phyloP scores from a whole-genome alignment of 75 land plant species.

The Pinus taeda region DNA sequence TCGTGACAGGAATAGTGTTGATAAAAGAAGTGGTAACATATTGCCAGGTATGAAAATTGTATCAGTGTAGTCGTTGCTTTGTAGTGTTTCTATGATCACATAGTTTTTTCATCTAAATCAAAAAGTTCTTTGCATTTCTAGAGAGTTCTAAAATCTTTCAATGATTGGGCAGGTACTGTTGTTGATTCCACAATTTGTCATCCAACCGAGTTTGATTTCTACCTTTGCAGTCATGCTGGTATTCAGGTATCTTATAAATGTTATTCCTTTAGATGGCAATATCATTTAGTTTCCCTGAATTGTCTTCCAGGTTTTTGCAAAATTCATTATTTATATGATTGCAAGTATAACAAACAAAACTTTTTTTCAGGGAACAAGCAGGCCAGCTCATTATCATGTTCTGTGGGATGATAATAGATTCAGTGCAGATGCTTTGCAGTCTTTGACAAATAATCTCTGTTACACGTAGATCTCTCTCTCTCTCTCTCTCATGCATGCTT shows the following conservation, averaged over 20 bases:
- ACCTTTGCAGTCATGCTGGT: conserved; percentile 77
- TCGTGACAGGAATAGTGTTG: conserved; percentile 24
- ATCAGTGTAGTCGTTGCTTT: too few relatives aligned
- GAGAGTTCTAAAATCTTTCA: neutral
- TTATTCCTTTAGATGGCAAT: neutral
- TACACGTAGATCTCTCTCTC: conserved; percentile 48
- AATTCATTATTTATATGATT: conserved; percentile 6
- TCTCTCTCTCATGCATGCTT: neutral
- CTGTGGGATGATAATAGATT: conserved; percentile 65
- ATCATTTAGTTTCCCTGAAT: neutral
- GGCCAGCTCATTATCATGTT: conserved; percentile 69
- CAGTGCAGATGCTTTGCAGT: conserved; percentile 53
- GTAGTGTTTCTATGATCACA: neutral
- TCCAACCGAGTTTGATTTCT: conserved; percentile 79
- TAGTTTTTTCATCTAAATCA: neutral
- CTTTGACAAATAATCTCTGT: conserved; percentile 56
- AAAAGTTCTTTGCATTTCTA: neutral
- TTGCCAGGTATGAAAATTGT: conserved; percentile 42
- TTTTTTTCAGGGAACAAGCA: conserved; percentile 49
- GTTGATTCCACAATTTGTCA: conserved; percentile 74
- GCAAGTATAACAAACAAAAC: conserved; percentile 3
- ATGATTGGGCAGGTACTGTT: conserved; percentile 55
- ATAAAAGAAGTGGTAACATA: conserved; percentile 72
- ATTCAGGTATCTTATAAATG: conserved; percentile 50
- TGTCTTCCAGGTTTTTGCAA: neutral